Percentiles rank a stretch among this genome's conserved stretches.
Conservation (phyloP, 2,329 filamentous ascomycete species). For the Chaetomium olivaceum region DNA sequence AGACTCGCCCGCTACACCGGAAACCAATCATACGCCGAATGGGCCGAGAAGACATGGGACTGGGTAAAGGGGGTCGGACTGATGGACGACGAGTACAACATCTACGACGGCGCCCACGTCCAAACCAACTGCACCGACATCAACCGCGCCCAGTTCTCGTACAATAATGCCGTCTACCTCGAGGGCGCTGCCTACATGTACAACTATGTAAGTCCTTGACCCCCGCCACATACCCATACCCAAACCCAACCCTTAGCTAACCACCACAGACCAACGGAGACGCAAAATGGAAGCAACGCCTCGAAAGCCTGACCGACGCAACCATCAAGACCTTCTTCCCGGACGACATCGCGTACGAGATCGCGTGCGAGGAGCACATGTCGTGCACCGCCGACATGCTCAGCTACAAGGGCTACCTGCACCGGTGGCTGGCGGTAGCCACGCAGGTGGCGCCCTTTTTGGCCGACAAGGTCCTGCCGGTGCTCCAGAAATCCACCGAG, state of each 20-base stretch:
- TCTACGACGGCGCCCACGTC: slow-evolving; percentile 64
- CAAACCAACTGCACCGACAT: slow-evolving; percentile 59
- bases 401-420: slow-evolving; percentile 70
- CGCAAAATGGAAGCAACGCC: slow-evolving; percentile 54
- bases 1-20: slow-evolving; percentile 70
- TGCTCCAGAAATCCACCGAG: slow-evolving; percentile 56
- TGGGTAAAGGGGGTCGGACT: slow-evolving; percentile 59
- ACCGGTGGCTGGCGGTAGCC: slow-evolving; percentile 63
- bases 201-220: slow-evolving; percentile 52
- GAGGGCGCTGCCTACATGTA: slow-evolving; percentile 69
- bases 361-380: slow-evolving; percentile 60
- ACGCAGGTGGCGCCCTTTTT: slow-evolving; percentile 62
- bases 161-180: slow-evolving; percentile 63
- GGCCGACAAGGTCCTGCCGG: slow-evolving; percentile 53
- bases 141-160: slow-evolving; percentile 64
- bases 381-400: slow-evolving; percentile 70
- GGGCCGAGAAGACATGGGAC: slow-evolving; percentile 63
- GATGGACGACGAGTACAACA: slow-evolving; percentile 57
- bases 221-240: neutral
- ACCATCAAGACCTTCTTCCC: slow-evolving; percentile 54
- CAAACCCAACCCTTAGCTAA: too few species aligned
- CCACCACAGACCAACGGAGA: slow-evolving; percentile 51
- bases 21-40: slow-evolving; percentile 64
- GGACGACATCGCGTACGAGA: slow-evolving; percentile 64
- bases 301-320: slow-evolving; percentile 56